phyloP scores from a whole-genome alignment of 176 grass and related monocot genomes.

The Cymbopogon citratus region DNA sequence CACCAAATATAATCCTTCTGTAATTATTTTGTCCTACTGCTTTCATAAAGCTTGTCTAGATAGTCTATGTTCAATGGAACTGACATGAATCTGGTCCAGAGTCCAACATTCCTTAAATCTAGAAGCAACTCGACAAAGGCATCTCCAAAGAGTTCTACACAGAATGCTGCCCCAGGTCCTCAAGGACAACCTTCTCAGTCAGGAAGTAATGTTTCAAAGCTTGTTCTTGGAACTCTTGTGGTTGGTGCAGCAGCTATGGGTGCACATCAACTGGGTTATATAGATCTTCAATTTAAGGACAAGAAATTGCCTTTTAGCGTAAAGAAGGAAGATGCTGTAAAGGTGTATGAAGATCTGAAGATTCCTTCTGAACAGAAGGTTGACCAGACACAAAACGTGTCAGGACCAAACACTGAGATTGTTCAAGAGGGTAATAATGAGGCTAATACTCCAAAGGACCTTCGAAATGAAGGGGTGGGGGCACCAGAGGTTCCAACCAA shows the following conservation, averaged over 20 bases:
- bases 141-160: constrained; percentile 48
- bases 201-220: constrained; percentile 43
- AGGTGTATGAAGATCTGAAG: constrained; percentile 44
- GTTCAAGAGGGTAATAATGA: constrained; percentile 33
- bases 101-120: constrained; percentile 39
- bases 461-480: constrained; percentile 21
- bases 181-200: constrained; percentile 50
- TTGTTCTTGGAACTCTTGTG: constrained; percentile 66
- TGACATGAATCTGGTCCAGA: constrained; percentile 34
- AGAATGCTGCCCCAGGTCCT: constrained; percentile 39
- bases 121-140: constrained; percentile 66
- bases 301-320: constrained; percentile 31
- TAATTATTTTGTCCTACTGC: background rate
- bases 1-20: background rate
- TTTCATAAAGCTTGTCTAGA: background rate
- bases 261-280: constrained; percentile 67
- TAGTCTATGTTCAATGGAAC: background rate
- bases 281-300: constrained; percentile 48
- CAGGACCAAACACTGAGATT: constrained; percentile 32
- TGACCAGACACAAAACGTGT: constrained; percentile 32
- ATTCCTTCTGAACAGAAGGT: constrained; percentile 37
- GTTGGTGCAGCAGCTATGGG: constrained; percentile 58
- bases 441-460: constrained; percentile 25
- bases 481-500: constrained; percentile 18
- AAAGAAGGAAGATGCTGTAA: constrained; percentile 24